Conservation (phyloP, 306 rosid genomes). For the Inga oerstediana region DNA sequence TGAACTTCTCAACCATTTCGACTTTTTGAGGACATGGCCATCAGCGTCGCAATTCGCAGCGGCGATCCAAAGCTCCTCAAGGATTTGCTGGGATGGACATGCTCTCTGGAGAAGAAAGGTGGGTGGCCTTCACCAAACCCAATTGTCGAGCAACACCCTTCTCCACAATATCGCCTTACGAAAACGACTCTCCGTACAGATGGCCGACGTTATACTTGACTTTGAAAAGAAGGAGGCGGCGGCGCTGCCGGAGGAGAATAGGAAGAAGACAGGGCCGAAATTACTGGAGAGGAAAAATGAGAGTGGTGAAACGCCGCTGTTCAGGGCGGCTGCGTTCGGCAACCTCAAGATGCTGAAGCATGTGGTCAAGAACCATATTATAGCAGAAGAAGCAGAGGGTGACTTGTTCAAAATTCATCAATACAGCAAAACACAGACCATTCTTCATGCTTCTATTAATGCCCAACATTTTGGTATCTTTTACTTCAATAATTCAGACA, state of each 20-base stretch:
- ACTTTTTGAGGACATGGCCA: not conserved
- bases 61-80: not conserved
- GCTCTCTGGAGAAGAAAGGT: not conserved
- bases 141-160: not conserved
- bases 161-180: not conserved
- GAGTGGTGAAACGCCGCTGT: constrained; percentile 31
- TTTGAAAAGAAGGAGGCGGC: not conserved
- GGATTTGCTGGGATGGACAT: not conserved
- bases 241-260: too few species aligned
- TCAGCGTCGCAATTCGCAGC: not conserved
- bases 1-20: too few species aligned
- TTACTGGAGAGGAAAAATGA: not conserved
- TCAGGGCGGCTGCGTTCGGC: constrained; percentile 17
- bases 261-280: too few species aligned
- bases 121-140: not conserved
- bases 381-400: not conserved
- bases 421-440: not conserved
- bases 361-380: not conserved
- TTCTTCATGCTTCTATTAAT: not conserved
- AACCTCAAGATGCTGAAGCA: not conserved
- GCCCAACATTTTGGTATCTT: not conserved
- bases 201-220: not conserved
- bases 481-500: too few species aligned
- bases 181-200: not conserved
- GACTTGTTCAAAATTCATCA: not conserved